Conservation (phyloP, 2,329 filamentous ascomycete genomes). For the Fusarium sp. region DNA sequence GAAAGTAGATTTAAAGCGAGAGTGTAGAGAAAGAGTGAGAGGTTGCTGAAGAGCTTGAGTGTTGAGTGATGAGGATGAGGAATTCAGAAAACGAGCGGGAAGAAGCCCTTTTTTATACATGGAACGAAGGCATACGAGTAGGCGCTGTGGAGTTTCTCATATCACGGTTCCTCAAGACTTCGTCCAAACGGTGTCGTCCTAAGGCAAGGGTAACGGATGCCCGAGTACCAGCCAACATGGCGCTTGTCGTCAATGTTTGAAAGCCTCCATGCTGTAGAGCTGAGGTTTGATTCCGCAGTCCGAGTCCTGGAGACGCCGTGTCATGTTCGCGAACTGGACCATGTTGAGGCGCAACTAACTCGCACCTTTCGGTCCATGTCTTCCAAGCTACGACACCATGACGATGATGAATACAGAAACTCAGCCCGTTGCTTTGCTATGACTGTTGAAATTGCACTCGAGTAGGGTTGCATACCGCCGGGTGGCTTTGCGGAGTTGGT, state of each 20-base stretch:
- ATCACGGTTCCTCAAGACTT: background rate
- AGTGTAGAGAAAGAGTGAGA: slow-evolving; percentile 14
- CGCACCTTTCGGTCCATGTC: background rate
- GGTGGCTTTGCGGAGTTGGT: background rate
- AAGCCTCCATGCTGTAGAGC: background rate
- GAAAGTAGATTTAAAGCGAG: slow-evolving; percentile 13
- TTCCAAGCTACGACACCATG: slow-evolving; percentile 14
- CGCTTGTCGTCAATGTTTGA: background rate
- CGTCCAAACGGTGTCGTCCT: background rate
- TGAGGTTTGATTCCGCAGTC: background rate
- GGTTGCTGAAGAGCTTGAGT: slow-evolving; percentile 18
- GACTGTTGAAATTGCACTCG: background rate
- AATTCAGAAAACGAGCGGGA: background rate
- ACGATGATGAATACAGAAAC: background rate
- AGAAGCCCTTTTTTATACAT: slow-evolving; percentile 22
- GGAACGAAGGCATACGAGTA: background rate
- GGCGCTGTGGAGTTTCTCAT: background rate
- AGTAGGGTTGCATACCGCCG: background rate
- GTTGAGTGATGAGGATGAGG: slow-evolving; percentile 24
- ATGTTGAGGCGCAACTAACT: slow-evolving; percentile 2
- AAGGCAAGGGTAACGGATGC: background rate
- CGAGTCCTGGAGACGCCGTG: background rate
- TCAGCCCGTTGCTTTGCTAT: background rate
- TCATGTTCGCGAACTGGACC: background rate
- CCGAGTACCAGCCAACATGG: background rate